Percentiles rank a stretch among this genome's conserved stretches.
phyloP scores from a whole-genome alignment of 306 rosid species.

The Cucurbita maxima region DNA sequence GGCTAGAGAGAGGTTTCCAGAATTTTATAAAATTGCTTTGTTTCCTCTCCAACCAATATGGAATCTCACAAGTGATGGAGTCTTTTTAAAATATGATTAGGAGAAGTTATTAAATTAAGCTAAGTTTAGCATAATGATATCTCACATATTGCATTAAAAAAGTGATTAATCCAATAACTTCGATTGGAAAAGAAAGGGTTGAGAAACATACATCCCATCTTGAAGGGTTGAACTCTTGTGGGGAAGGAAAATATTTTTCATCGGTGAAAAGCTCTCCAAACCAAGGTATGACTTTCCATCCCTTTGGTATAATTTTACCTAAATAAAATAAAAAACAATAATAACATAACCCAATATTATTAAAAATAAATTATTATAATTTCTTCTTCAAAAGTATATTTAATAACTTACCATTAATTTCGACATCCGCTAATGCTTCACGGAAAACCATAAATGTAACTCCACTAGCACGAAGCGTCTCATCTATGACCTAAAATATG shows the following conservation, averaged over 20 bases:
- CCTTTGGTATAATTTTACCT: background rate
- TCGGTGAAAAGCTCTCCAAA: background rate
- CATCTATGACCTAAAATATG: background rate
- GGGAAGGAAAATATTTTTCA: background rate
- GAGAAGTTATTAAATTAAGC: too few relatives aligned
- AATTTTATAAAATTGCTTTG: too few relatives aligned
- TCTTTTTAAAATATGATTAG: too few relatives aligned
- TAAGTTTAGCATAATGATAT: too few relatives aligned
- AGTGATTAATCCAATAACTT: background rate
- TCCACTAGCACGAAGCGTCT: background rate
- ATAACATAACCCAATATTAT: background rate
- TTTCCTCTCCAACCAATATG: too few relatives aligned
- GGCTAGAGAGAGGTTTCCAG: too few relatives aligned
- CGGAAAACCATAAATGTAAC: background rate
- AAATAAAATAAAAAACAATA: background rate
- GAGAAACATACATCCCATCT: conserved; percentile 3
- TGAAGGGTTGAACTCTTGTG: background rate
- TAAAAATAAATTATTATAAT: too few relatives aligned
- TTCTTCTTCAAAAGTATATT: background rate
- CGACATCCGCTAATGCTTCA: background rate
- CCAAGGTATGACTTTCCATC: background rate
- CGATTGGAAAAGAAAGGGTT: background rate
- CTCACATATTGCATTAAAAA: background rate
- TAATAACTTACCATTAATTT: background rate
- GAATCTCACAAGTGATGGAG: too few relatives aligned